Percentiles rank a stretch among this genome's conserved stretches.
Conservation (phyloP, 352 stramenopile genomes). For the Globisporangium cylindrosporum region DNA sequence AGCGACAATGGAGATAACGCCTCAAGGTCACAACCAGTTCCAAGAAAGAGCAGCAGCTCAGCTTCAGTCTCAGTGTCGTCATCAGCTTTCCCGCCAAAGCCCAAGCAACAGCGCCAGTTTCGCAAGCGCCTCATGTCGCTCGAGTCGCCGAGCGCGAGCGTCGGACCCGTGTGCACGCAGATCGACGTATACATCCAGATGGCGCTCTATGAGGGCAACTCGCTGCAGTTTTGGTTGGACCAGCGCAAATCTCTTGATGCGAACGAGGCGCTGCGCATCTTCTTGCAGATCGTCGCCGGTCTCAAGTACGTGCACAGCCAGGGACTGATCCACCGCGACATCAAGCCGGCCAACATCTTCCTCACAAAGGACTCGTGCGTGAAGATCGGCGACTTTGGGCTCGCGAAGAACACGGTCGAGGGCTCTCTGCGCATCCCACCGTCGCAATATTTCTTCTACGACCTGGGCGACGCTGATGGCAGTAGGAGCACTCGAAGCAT, state of each 20-base stretch:
- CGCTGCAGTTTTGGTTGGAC: slow-evolving; percentile 77
- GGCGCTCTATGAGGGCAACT: slow-evolving; percentile 92
- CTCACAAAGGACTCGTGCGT: slow-evolving; percentile 69
- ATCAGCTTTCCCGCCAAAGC: not conserved
- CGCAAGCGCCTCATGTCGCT: slow-evolving; percentile 17
- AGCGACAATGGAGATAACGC: not conserved
- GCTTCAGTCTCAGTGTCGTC: not conserved
- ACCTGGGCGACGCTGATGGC: slow-evolving; percentile 26
- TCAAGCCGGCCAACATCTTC: slow-evolving; percentile 84
- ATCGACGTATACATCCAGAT: slow-evolving; percentile 93
- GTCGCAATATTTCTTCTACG: slow-evolving; percentile 44
- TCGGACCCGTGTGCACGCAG: slow-evolving; percentile 50
- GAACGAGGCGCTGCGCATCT: slow-evolving; percentile 63
- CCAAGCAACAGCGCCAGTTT: not conserved
- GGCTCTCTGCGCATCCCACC: slow-evolving; percentile 51
- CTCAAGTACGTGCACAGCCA: slow-evolving; percentile 78
- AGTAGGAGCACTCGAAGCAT: slow-evolving; percentile 14
- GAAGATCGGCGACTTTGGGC: slow-evolving; percentile 82
- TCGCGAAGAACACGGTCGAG: slow-evolving; percentile 71
- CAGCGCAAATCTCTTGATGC: slow-evolving; percentile 39
- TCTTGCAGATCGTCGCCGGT: slow-evolving; percentile 66
- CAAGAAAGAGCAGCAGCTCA: not conserved
- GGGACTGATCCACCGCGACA: slow-evolving; percentile 72
- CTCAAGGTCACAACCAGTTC: not conserved
- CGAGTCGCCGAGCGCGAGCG: slow-evolving; percentile 18